Evolutionary conservation across 75 land plant genomes (phyloP), one percentile per base, ranked within the genome.

Genomic region (Selaginella moellendorffii): DNA sequence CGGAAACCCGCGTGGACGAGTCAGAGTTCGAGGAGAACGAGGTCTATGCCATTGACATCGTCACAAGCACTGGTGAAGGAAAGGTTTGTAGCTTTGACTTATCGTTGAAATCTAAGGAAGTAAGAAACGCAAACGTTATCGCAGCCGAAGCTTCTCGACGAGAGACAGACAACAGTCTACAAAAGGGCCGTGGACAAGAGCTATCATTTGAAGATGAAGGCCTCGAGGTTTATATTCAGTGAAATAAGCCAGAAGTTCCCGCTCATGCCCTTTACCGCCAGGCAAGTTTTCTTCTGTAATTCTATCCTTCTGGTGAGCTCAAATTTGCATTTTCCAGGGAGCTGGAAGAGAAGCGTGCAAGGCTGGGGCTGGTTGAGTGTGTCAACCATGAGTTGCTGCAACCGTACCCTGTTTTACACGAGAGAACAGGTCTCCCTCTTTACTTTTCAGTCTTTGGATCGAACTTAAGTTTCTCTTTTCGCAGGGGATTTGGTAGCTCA

Each of bases 1-100:
- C 91, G 26, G 99, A 95, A 14, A 84, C 84, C 14, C 75, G 86
- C 54, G 99, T 90, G 54, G 99, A 95, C 77, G 97, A 95, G 73
- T 85, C 88, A 21, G 97, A 95, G 62, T 95, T 95, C 73, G 99
- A 95, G 69, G 99, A 95, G 54, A 95, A 95, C 70, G 97, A 95
- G 67, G 97, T 95, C 19, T 90, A 95, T 77, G 83, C 97, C 17
- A 46, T 95, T 53, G 99, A 95, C 29, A 86, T 95, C 52, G 99
- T 95, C 29, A 80, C 87, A 59, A 89, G 85, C 66, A 90, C 99
- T 25, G 99, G 99, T 30, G 99, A 95, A 20, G 99, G 99, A 21
- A 95, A 89, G 85, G 99, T 89, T 63, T 65, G 60, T n/a, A n/a
- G 1, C 24, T 70, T 42, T 65, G 12, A n/a, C n/a, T n/a, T n/a